Percentiles rank a stretch among this genome's conserved stretches.
These are phyloP conservation scores for Pseudonitzschia pungens DNA, from an alignment of 108 stramenopile species.

Conservation along the genomic window DNA sequence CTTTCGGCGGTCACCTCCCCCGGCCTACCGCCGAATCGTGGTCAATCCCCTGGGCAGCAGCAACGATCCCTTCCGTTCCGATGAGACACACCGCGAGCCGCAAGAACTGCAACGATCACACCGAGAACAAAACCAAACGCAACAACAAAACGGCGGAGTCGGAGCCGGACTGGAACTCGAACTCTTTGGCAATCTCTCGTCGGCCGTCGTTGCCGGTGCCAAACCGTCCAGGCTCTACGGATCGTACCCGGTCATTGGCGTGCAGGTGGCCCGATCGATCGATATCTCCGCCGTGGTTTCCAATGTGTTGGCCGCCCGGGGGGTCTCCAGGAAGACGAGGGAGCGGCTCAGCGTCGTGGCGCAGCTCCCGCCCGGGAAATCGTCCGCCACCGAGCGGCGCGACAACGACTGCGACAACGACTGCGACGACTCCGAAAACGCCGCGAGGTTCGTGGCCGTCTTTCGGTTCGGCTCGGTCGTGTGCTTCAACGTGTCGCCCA, in stretches of 20 bases:
- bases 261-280: slow-evolving; percentile 72
- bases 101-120: background rate
- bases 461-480: slow-evolving; percentile 92
- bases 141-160: background rate
- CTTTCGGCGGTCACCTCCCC: background rate
- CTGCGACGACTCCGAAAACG: slow-evolving; percentile 20
- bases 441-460: slow-evolving; percentile 75
- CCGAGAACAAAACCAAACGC: background rate
- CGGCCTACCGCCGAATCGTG: background rate
- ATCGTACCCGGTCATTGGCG: slow-evolving; percentile 36
- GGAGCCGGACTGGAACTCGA: no score
- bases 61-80: background rate
- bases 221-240: background rate
- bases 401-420: background rate
- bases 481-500: slow-evolving; percentile 81
- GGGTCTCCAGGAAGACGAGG: slow-evolving; percentile 38
- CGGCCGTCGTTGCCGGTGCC: background rate
- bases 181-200: background rate
- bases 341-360: slow-evolving; percentile 31
- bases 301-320: slow-evolving; percentile 63
- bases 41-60: background rate
- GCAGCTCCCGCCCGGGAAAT: slow-evolving; percentile 23
- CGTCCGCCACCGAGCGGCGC: background rate
- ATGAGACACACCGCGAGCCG: background rate
- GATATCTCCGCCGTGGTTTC: slow-evolving; percentile 65